Evolutionary conservation across 495 filamentous ascomycete genomes (phyloP).

Genomic region (Penicillium macrosclerotiorum): DNA sequence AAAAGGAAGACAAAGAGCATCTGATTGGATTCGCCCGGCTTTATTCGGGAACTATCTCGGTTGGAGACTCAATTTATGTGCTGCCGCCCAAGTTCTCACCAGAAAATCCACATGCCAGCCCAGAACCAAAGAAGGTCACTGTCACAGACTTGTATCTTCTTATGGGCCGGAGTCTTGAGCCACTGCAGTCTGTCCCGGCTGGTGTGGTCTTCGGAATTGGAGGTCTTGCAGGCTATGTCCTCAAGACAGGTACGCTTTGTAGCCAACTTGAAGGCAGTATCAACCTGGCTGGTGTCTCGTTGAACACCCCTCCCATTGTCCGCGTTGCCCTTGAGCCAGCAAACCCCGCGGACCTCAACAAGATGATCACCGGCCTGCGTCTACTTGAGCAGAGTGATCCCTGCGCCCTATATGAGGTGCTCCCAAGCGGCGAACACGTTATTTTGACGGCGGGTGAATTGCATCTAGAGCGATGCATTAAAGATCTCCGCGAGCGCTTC

Average conservation of each 20-base stretch:
- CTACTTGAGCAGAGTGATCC: slow-evolving; percentile 94
- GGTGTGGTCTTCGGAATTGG: slow-evolving; percentile 96
- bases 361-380: slow-evolving; percentile 86
- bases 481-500: slow-evolving; percentile 90
- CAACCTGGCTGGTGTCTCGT: slow-evolving; percentile 84
- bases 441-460: slow-evolving; percentile 91
- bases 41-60: slow-evolving; percentile 84
- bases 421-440: slow-evolving; percentile 92
- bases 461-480: slow-evolving; percentile 91
- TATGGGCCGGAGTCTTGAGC: slow-evolving; percentile 89
- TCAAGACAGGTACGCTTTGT: slow-evolving; percentile 94
- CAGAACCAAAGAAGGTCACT: slow-evolving; percentile 77
- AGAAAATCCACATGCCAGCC: slow-evolving; percentile 67
- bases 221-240: slow-evolving; percentile 82
- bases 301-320: slow-evolving; percentile 82
- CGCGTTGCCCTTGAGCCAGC: slow-evolving; percentile 90
- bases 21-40: slow-evolving; percentile 93
- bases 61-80: slow-evolving; percentile 89
- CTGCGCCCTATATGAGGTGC: slow-evolving; percentile 91
- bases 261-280: slow-evolving; percentile 84
- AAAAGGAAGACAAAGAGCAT: slow-evolving; percentile 69
- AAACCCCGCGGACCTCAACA: slow-evolving; percentile 83
- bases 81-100: slow-evolving; percentile 90
- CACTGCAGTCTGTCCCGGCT: slow-evolving; percentile 79
- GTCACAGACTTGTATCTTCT: slow-evolving; percentile 90